Conservation (phyloP, 2,329 filamentous ascomycete species). For the Sarocladiaceae sp. region DNA sequence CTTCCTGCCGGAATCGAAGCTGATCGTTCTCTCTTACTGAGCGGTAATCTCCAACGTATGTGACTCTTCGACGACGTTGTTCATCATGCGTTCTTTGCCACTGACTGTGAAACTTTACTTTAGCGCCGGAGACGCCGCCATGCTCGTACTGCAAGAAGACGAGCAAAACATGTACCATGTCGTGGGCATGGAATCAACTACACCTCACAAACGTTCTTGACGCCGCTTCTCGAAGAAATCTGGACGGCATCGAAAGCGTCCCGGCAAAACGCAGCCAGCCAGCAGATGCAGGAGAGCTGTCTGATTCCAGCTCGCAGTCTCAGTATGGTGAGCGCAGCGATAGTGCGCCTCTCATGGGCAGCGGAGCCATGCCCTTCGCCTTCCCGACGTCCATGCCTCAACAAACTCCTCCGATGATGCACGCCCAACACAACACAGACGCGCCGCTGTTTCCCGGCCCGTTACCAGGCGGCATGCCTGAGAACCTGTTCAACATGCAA, state of each 20-base stretch:
- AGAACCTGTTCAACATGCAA: conserved; percentile 2
- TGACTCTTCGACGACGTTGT: not conserved
- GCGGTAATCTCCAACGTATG: conserved; percentile 6
- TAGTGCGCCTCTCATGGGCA: not conserved
- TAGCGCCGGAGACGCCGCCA: conserved; percentile 8
- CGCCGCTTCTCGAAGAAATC: not conserved
- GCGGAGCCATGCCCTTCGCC: not conserved
- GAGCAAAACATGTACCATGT: conserved; percentile 16
- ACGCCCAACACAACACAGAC: not conserved
- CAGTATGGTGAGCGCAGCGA: conserved; percentile 4
- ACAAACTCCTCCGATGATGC: conserved; percentile 1
- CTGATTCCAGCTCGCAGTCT: conserved; percentile 1
- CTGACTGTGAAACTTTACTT: not conserved
- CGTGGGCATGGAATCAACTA: conserved; percentile 16
- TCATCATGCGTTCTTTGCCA: not conserved
- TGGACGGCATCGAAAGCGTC: not conserved
- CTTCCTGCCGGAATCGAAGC: conserved; percentile 2
- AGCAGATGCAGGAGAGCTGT: not conserved
- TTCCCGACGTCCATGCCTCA: not conserved
- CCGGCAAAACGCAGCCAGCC: conserved; percentile 2
- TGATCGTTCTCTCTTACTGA: not conserved
- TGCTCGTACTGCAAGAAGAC: conserved; percentile 20
- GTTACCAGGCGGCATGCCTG: not conserved
- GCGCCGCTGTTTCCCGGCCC: not conserved
- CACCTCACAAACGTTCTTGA: conserved; percentile 2